A percentile compares a stretch with the other conserved stretches of the same genome.
phyloP scores from a whole-genome alignment of 2,329 filamentous ascomycete species.

The Hymenoscyphus fructigenus region DNA sequence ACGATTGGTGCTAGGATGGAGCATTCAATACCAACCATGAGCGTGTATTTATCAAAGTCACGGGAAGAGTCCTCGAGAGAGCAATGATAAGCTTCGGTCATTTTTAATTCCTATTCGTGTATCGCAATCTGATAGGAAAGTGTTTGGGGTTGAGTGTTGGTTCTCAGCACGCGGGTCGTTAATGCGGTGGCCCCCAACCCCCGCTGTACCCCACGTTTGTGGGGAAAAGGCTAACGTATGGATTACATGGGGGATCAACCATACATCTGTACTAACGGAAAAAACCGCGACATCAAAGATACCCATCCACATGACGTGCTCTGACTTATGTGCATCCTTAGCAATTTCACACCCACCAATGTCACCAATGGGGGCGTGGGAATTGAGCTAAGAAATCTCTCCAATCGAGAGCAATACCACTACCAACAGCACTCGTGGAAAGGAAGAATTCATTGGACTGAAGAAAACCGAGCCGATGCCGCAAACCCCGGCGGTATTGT shows the following conservation, averaged over 20 bases:
- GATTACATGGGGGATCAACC: neutral
- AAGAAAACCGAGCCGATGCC: neutral
- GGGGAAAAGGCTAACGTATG: neutral
- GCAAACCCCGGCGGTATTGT: neutral
- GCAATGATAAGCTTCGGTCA: neutral
- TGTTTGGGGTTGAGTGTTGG: neutral
- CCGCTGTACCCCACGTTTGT: conserved; percentile 1
- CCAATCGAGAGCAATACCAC: too few species aligned
- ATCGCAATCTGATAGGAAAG: neutral
- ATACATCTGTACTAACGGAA: neutral
- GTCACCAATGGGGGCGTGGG: too few species aligned
- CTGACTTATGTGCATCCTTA: too few species aligned
- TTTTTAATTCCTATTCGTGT: neutral
- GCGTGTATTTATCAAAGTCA: neutral
- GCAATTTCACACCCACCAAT: too few species aligned
- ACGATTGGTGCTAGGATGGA: neutral
- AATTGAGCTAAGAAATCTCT: too few species aligned
- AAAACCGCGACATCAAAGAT: neutral
- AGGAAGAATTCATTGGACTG: neutral
- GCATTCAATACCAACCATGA: neutral
- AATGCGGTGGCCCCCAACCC: neutral
- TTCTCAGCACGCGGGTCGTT: neutral
- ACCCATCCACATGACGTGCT: too few species aligned
- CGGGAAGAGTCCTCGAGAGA: neutral
- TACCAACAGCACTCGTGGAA: too few species aligned